Base-by-base conservation (phyloP, 2,329 filamentous ascomycete species). In the Trichoderma harzianum region DNA sequence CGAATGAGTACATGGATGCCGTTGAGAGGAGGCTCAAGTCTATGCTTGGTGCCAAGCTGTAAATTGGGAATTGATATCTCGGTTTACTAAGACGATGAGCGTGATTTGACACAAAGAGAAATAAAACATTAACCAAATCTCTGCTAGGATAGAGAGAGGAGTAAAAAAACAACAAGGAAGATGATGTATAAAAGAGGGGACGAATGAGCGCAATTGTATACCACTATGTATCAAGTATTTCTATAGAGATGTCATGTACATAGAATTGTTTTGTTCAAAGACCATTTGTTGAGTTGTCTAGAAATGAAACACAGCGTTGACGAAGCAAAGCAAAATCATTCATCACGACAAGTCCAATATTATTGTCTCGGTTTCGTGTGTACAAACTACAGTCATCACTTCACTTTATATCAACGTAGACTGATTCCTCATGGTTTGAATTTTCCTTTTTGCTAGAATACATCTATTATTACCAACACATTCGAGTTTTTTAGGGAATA, bases 21-120 rank as follows among this genome's bases (percentile, higher is more conserved):
- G 95, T 98, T 65, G 95, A 98, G 90, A 91, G 90, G 84, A 88
- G 94, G 79, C 88, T 99, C 85, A 95, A 95, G 90, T 85, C 85
- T 75, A 90, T 90, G 77, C 85, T 97, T 78, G 43, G 43, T 0
- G 18, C 18, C 0, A 94, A 94, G 89, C 82, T 94, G 84, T 94
- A 86, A 81, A 47, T 18, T 5, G 34, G 10, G 43, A 4, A 1
- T n/a, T 8, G 11, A 36, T 7, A 21, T 51, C n/a, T 21, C 7
- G n/a, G 5, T 51, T 51, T 21, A 51, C 11, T 24, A 1, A 18
- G 6, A 43, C 16, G 18, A 18, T 26, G 24, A 18, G 34, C 28
- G 10, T 26, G n/a, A 36, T 30, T 39, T 16, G 4, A 30, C 8
- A 12, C 28, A 21, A 21, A 51, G 18, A 43, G 10, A 3, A 43